Percentiles rank a stretch among this genome's conserved stretches.
Conservation (phyloP, 1,284 basidiomycete genomes). For the Sparassis latifolia region DNA sequence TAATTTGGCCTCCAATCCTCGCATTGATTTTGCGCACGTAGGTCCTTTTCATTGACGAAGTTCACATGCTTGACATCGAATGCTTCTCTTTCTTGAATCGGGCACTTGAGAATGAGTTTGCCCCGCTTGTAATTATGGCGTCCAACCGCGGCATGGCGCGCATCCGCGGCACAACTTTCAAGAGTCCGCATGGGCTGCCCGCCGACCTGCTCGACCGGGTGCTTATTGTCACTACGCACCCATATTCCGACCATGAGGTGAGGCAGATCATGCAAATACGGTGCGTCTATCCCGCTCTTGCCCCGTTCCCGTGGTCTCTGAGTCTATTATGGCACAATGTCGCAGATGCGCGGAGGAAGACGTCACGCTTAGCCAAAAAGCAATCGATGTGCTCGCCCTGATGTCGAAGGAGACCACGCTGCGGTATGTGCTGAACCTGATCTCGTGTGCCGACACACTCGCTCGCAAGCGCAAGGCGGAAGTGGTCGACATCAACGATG, state of each 20-base stretch:
- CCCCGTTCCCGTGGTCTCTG: neutral
- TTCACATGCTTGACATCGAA: constrained; percentile 99
- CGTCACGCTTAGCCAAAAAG: constrained; percentile 75
- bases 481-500: constrained; percentile 77
- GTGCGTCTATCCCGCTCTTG: constrained; percentile 32
- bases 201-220: constrained; percentile 93
- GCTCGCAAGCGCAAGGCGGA: constrained; percentile 77
- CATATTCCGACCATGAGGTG: constrained; percentile 84
- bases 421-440: constrained; percentile 88
- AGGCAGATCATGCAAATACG: constrained; percentile 90
- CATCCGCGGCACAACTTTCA: constrained; percentile 93
- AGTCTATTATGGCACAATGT: neutral
- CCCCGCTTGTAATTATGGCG: constrained; percentile 97
- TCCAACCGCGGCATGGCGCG: constrained; percentile 93
- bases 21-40: constrained; percentile 22
- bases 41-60: constrained; percentile 92
- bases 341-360: constrained; percentile 92
- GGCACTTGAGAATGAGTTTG: constrained; percentile 89
- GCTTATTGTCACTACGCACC: constrained; percentile 90
- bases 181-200: constrained; percentile 91
- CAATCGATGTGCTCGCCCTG: constrained; percentile 71
- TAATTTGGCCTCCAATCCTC: neutral
- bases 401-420: constrained; percentile 86
- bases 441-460: constrained; percentile 83
- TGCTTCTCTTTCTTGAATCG: constrained; percentile 99